Evolutionary conservation across 768 basidiomycete genomes (phyloP).

Genomic region (Trametes villosa): DNA sequence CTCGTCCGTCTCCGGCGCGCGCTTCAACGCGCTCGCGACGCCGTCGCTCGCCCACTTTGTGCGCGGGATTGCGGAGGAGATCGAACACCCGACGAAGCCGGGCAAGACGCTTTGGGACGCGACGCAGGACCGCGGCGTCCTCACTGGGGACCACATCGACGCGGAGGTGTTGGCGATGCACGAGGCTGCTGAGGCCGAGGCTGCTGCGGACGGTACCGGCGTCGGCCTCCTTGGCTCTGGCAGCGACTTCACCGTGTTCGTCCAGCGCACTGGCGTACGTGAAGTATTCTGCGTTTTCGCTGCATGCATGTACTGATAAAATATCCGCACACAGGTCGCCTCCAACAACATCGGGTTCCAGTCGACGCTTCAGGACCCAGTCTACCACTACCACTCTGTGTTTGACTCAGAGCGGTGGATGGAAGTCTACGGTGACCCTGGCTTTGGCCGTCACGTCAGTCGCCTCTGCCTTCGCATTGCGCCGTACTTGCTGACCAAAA

Average conservation of each 20-base stretch:
- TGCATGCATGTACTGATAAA: not conserved
- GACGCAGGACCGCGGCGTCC: constrained; percentile 58
- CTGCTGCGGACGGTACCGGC: constrained; percentile 40
- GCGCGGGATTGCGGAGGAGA: constrained; percentile 63
- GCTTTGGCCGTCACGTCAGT: constrained; percentile 60
- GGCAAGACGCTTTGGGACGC: constrained; percentile 83
- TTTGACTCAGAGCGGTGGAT: constrained; percentile 65
- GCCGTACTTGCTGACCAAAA: not conserved
- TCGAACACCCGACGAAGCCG: constrained; percentile 72
- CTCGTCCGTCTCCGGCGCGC: constrained; percentile 63
- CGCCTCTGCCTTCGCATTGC: not conserved
- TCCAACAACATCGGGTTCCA: constrained; percentile 43
- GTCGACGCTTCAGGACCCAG: constrained; percentile 46
- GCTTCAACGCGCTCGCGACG: constrained; percentile 61
- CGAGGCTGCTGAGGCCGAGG: constrained; percentile 36
- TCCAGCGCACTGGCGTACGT: constrained; percentile 76
- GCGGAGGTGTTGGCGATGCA: constrained; percentile 47
- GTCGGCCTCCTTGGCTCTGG: constrained; percentile 77
- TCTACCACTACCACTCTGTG: constrained; percentile 66
- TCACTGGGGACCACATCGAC: constrained; percentile 46
- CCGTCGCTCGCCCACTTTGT: constrained; percentile 85
- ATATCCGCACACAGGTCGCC: constrained; percentile 43
- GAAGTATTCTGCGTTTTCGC: constrained; percentile 27
- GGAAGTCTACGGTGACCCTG: constrained; percentile 65
- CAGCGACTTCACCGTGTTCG: constrained; percentile 90